Evolutionary conservation across 805 yeast species (phyloP), one percentile per base, ranked within the genome.

Genomic region (Metschnikowia proteae): DNA sequence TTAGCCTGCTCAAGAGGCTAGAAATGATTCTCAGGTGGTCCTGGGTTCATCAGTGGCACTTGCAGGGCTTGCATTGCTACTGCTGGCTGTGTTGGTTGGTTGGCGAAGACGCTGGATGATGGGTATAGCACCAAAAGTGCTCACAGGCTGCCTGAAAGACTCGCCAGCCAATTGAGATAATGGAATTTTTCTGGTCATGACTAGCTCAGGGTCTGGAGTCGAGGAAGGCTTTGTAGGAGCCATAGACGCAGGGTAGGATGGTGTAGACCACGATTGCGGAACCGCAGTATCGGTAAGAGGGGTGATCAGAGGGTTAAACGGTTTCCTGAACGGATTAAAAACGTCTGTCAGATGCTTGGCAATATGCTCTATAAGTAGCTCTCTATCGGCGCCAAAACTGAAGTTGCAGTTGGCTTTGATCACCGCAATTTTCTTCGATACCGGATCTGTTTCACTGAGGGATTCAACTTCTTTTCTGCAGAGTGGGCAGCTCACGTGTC

Each of bases 281-380:
- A 69, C 64, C 42, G 57, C 62, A 3, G 70, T 59, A 53, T 71
- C 76, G 2, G 74, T 70, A 27, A 71, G 59, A 4, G 76, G 75
- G 0, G 73, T 70, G 22, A 71, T 59, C 3, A 57, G 13, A 6
- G 73, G 68, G 46, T 63, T 65, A 50, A 60, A 62, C 1, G 74
- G 70, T 46, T 73, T 61, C 48, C 68, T 60, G 45, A 52, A 62
- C 2, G 76, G 76, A 42, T 60, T 61, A 54, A 72, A 71, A 13
- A 71, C 62, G 48, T 71, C 68, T 2, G 76, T 70, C 46, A 67
- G 65, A 47, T 59, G 55, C 40, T 60, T 51, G 34, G 57, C 45
- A 27, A 72, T 45, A 49, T 66, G 70, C 29, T 59, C 52, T 7
- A 62, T 31, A 38, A 60, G 51, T 8, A 45, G 55, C 3, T 60